phyloP scores from a whole-genome alignment of 176 grass and related monocot species.

The Tillandsia fasciculata region DNA sequence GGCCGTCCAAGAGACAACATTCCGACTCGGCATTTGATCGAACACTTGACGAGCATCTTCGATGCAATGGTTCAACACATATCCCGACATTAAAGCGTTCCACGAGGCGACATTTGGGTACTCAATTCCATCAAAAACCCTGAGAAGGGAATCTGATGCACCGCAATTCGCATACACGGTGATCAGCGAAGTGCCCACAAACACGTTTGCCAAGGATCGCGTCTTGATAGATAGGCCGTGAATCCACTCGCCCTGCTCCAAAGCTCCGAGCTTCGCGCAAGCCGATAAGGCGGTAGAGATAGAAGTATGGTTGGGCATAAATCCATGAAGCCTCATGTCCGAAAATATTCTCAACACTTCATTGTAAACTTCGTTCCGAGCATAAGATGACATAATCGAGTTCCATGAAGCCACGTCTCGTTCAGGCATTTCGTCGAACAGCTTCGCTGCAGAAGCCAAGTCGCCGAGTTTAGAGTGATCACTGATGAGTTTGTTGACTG shows the following conservation, averaged over 20 bases:
- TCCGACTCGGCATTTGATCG: conserved; percentile 29
- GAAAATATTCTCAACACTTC: conserved; percentile 7
- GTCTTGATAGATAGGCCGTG: conserved; percentile 36
- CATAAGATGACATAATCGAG: conserved; percentile 39
- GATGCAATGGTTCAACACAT: conserved; percentile 28
- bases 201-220: conserved; percentile 25
- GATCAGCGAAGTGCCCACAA: conserved; percentile 49
- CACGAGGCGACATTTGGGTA: conserved; percentile 31
- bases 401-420: conserved; percentile 51
- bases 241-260: conserved; percentile 27
- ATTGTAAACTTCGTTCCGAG: conserved; percentile 1
- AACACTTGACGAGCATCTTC: conserved; percentile 42
- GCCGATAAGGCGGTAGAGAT: conserved; percentile 32
- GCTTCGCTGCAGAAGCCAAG: conserved; percentile 13
- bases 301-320: conserved; percentile 29
- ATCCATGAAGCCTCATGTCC: conserved; percentile 9
- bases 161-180: conserved; percentile 47
- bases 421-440: conserved; percentile 52
- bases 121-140: conserved; percentile 11
- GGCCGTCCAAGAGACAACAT: conserved; percentile 65
- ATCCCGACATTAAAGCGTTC: conserved; percentile 59
- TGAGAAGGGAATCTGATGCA: conserved; percentile 16
- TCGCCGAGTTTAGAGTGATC: conserved; percentile 14
- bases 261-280: conserved; percentile 26
- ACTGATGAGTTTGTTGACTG: conserved; percentile 30